Percentiles rank a stretch among this genome's conserved stretches.
Conservation (phyloP, 1,284 basidiomycete species). For the Leccinum fallax region DNA sequence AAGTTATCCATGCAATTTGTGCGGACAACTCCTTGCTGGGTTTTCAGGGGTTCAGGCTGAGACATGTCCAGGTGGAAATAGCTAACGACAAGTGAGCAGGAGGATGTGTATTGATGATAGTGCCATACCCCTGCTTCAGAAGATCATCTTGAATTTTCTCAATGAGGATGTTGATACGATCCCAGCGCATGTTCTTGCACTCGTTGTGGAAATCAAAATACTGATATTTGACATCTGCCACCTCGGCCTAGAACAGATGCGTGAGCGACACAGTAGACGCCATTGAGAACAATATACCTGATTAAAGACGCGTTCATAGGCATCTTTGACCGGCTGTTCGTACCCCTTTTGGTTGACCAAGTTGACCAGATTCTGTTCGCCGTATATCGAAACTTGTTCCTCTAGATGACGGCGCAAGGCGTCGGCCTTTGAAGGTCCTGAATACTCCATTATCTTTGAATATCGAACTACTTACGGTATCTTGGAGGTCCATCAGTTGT, state of each 20-base stretch:
- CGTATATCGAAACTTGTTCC: slow-evolving; percentile 78
- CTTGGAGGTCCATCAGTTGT: slow-evolving; percentile 91
- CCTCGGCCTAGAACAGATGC: slow-evolving; percentile 47
- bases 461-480: slow-evolving; percentile 61
- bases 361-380: slow-evolving; percentile 84
- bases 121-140: slow-evolving; percentile 65
- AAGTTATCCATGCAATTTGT: slow-evolving; percentile 97
- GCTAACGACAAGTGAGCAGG: slow-evolving; percentile 39
- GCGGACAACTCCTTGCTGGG: slow-evolving; percentile 71
- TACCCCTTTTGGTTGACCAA: slow-evolving; percentile 95
- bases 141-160: slow-evolving; percentile 79
- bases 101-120: slow-evolving; percentile 1
- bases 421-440: slow-evolving; percentile 52
- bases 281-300: slow-evolving; percentile 43
- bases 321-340: slow-evolving; percentile 96
- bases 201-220: slow-evolving; percentile 99
- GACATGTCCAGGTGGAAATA: slow-evolving; percentile 72
- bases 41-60: slow-evolving; percentile 47
- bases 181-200: slow-evolving; percentile 95
- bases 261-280: slow-evolving; percentile 6
- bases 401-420: slow-evolving; percentile 78
- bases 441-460: slow-evolving; percentile 8
- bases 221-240: slow-evolving; percentile 80
- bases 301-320: slow-evolving; percentile 82
- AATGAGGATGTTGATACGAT: slow-evolving; percentile 85